Evolutionary conservation across 495 filamentous ascomycete species (phyloP).

Genomic region (Penicillium mononematosum): DNA sequence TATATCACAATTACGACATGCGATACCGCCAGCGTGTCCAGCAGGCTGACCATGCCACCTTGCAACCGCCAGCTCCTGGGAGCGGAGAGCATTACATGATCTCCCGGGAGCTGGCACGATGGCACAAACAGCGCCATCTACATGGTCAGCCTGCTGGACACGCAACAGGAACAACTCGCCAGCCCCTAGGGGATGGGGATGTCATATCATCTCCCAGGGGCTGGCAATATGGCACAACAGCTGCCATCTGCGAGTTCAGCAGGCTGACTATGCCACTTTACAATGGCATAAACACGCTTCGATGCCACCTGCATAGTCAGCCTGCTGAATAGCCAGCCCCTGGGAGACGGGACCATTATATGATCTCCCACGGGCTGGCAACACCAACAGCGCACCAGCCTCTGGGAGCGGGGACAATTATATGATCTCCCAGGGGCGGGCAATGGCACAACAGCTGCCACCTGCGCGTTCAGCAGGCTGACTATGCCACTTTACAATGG

Average conservation of each 20-base stretch:
- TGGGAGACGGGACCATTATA: background rate
- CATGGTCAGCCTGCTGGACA: background rate
- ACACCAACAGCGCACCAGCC: too few species aligned
- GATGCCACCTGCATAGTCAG: too few species aligned
- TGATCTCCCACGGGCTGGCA: background rate
- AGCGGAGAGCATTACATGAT: background rate
- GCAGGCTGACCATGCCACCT: background rate
- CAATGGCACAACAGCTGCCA: too few species aligned
- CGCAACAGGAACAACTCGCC: background rate
- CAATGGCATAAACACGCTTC: too few species aligned
- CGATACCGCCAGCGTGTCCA: background rate
- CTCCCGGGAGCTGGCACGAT: background rate
- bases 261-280: background rate
- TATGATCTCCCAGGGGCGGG: too few species aligned
- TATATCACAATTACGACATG: background rate
- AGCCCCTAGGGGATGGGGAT: background rate
- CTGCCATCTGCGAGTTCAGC: background rate
- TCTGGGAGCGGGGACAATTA: too few species aligned
- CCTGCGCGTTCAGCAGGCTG: too few species aligned
- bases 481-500: too few species aligned
- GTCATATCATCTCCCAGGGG: background rate
- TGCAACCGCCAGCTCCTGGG: background rate
- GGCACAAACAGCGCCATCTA: background rate
- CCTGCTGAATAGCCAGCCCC: background rate
- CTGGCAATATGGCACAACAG: too few species aligned